Evolutionary conservation across 805 yeast species (phyloP).

Genomic region (Ogataea methanolica): DNA sequence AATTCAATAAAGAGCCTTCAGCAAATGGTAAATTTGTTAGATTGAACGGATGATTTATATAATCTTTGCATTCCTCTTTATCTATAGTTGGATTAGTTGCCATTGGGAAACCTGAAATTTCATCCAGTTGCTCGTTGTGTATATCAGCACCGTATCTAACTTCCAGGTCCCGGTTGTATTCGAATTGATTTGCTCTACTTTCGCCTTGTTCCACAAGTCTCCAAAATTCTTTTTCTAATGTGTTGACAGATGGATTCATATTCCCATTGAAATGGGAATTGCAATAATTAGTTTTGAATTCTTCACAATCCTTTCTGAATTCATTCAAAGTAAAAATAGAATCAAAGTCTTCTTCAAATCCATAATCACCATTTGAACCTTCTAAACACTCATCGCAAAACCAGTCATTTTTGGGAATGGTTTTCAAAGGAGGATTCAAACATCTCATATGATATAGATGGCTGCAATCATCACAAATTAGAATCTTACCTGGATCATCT

Average conservation of each 20-base stretch:
- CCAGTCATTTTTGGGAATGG: slow-evolving; percentile 63
- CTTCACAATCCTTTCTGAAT: slow-evolving; percentile 52
- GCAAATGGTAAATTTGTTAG: slow-evolving; percentile 68
- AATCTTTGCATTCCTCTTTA: slow-evolving; percentile 20
- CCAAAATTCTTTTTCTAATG: slow-evolving; percentile 70
- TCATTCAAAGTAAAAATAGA: slow-evolving; percentile 44
- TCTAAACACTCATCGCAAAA: slow-evolving; percentile 79
- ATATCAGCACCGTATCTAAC: slow-evolving; percentile 86
- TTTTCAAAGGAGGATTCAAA: slow-evolving; percentile 49
- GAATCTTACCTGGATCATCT: slow-evolving; percentile 41
- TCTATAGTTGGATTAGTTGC: slow-evolving; percentile 18
- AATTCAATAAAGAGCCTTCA: slow-evolving; percentile 63
- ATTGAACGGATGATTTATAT: slow-evolving; percentile 68
- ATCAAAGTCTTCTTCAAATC: slow-evolving; percentile 66
- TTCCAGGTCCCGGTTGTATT: slow-evolving; percentile 34
- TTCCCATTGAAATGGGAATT: slow-evolving; percentile 25
- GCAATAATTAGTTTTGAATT: slow-evolving; percentile 44
- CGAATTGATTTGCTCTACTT: slow-evolving; percentile 17
- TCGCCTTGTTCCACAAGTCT: slow-evolving; percentile 23
- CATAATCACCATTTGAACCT: slow-evolving; percentile 78
- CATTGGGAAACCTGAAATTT: slow-evolving; percentile 74
- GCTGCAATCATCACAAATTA: slow-evolving; percentile 74
- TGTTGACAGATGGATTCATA: slow-evolving; percentile 34
- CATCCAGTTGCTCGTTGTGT: slow-evolving; percentile 59
- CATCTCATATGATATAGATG: slow-evolving; percentile 65